Percentiles rank a stretch among this genome's conserved stretches.
These are phyloP conservation scores for Populus hybrid DNA, from an alignment of 441 rosid genomes.

Conservation along the genomic window DNA sequence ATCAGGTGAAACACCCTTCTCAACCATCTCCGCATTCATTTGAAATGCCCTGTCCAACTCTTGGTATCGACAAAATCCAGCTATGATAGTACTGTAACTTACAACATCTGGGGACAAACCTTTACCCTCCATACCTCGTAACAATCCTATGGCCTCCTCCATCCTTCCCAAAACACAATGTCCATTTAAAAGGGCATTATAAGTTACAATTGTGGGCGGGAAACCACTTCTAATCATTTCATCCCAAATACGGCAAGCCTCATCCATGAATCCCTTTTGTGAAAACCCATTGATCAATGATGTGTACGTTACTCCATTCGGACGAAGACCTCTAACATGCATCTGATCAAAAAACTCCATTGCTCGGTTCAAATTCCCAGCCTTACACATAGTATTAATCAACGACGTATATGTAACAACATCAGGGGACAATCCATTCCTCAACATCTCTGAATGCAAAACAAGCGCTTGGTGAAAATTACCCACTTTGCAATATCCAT, in stretches of 20 bases:
- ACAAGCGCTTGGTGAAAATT: constrained; percentile 82
- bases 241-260: constrained; percentile 53
- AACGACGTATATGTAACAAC: constrained; percentile 80
- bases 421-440: constrained; percentile 68
- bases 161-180: constrained; percentile 61
- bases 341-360: constrained; percentile 75
- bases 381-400: constrained; percentile 76
- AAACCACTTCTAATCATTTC: constrained; percentile 71
- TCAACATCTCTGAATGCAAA: constrained; percentile 69
- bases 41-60: constrained; percentile 64
- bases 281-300: constrained; percentile 83
- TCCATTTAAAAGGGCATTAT: constrained; percentile 74
- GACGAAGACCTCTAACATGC: constrained; percentile 69
- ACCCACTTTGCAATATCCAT: constrained; percentile 76
- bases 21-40: constrained; percentile 57
- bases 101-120: constrained; percentile 72
- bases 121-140: constrained; percentile 49
- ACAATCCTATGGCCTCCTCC: constrained; percentile 56
- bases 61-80: constrained; percentile 61
- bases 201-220: constrained; percentile 72
- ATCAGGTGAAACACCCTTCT: constrained; percentile 61
- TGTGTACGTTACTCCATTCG: constrained; percentile 77
- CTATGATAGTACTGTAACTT: constrained; percentile 74
- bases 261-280: constrained; percentile 60
- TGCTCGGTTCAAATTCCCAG: constrained; percentile 77